Base-by-base conservation (phyloP, 1,139 yeast species). In the Pichia sp. region DNA sequence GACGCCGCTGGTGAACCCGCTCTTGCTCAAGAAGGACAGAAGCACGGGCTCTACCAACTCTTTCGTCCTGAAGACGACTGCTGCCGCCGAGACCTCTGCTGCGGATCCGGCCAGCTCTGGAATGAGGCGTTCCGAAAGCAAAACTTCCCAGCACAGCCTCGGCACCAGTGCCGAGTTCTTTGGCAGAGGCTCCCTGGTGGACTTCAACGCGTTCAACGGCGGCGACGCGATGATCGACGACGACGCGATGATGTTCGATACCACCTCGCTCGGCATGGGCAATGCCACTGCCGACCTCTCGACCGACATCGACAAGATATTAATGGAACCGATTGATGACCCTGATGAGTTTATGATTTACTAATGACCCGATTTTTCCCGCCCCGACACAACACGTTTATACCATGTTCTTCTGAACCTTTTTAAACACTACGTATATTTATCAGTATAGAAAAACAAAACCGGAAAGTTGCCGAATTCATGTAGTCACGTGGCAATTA, bases 301-400 rank as follows among this genome's bases (percentile, higher is more conserved):
- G 16, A 4, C 42, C 7, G 46, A 41, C 29, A 26, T 41, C n/a
- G 51, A 48, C 11, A 48, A 41, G 10, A 30, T 26, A 11, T 19
- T 48, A 42, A 41, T 48, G 29, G 34, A 46, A 32, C 32, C 46
- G 8, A 19, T 46, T 10, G 49, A 40, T 13, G 55, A 49, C 29
- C 42, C 38, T 16, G 58, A 53, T 34, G 58, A 55, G 23, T 55
- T 55, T 46, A 50, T 55, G 54, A 51, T 55, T 10, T 55, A 55
- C 45, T 55, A 36, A 44, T 34, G 31, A 36, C 30, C 23, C 6
- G 15, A 42, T 4, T 8, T 26, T 34, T 26, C 43, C 5, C 13
- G 3, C 40, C 15, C 10, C 15, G 40, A 8, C 15, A 36, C 15
- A 15, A 8, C n/a, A 36, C n/a, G 40, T 29, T 19, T 45, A 44